These are phyloP conservation scores for Globisporangium cederbergense DNA, from an alignment of 352 stramenopile species.

Conservation along the genomic window DNA sequence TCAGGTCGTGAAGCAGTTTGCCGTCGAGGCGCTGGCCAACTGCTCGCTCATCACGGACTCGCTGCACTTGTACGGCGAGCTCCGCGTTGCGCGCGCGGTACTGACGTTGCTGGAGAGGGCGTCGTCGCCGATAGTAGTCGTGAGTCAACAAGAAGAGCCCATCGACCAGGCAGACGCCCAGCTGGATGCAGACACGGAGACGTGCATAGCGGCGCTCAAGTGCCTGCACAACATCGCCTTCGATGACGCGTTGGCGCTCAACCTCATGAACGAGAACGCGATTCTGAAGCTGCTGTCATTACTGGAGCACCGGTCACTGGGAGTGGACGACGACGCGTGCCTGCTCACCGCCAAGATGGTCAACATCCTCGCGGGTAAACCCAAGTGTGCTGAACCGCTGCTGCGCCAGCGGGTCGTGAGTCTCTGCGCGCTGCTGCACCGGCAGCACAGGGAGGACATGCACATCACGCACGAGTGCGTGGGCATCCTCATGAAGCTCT, in stretches of 20 bases:
- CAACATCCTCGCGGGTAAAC: slow-evolving; percentile 48
- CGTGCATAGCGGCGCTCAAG: slow-evolving; percentile 65
- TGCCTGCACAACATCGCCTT: slow-evolving; percentile 64
- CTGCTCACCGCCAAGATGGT: slow-evolving; percentile 35
- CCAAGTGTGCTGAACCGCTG: slow-evolving; percentile 39
- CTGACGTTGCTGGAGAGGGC: slow-evolving; percentile 42
- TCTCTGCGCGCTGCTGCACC: slow-evolving; percentile 52
- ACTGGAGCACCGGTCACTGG: slow-evolving; percentile 42
- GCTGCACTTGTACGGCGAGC: slow-evolving; percentile 65
- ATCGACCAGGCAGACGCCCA: not conserved
- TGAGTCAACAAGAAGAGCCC: slow-evolving; percentile 1
- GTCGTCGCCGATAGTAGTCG: not conserved
- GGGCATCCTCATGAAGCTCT: slow-evolving; percentile 52
- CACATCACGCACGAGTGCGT: slow-evolving; percentile 45
- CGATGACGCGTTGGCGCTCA: slow-evolving; percentile 54
- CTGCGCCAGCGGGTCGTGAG: slow-evolving; percentile 49
- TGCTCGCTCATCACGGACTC: slow-evolving; percentile 76
- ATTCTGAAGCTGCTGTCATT: slow-evolving; percentile 41
- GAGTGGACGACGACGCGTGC: slow-evolving; percentile 35
- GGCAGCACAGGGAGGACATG: slow-evolving; percentile 28
- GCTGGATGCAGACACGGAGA: slow-evolving; percentile 25
- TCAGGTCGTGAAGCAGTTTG: slow-evolving; percentile 57
- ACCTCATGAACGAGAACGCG: slow-evolving; percentile 51
- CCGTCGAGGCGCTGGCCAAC: slow-evolving; percentile 63
- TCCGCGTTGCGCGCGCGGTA: slow-evolving; percentile 50